A percentile compares a stretch with the other conserved stretches of the same genome.
Conservation (phyloP, 176 grass and related monocot species). For the Juncus effusus region DNA sequence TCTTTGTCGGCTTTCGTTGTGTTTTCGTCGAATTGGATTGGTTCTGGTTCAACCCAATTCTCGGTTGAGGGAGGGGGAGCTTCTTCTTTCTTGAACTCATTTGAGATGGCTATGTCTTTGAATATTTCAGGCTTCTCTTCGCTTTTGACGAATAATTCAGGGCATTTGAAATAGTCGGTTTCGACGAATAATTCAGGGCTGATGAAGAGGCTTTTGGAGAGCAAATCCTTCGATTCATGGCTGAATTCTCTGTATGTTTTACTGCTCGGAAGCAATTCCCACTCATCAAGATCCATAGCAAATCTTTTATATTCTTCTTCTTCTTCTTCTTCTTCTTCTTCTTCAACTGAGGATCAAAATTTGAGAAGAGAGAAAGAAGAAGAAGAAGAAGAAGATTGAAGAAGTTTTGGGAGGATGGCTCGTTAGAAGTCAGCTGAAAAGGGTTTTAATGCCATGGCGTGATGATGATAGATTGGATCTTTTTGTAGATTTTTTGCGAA, state of each 20-base stretch:
- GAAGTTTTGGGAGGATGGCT: conserved; percentile 16
- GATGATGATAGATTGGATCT: background rate
- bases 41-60: conserved; percentile 31
- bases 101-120: conserved; percentile 41
- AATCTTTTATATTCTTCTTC: conserved; percentile 34
- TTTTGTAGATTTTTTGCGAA: background rate
- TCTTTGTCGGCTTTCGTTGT: conserved; percentile 12
- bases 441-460: background rate
- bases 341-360: conserved; percentile 19
- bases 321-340: conserved; percentile 12
- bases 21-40: background rate
- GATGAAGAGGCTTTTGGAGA: conserved; percentile 28
- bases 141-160: background rate
- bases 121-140: conserved; percentile 9
- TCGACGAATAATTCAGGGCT: conserved; percentile 26
- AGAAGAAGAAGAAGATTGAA: conserved; percentile 39
- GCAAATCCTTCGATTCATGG: background rate
- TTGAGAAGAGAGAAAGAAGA: conserved; percentile 34
- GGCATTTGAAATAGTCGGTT: conserved; percentile 54
- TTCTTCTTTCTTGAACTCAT: background rate
- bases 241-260: conserved; percentile 26
- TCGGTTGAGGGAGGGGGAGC: background rate
- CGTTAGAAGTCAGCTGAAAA: no score
- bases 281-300: conserved; percentile 61
- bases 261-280: conserved; percentile 74